These are phyloP conservation scores for Coprinellus micaceus DNA, from an alignment of 768 basidiomycete species.

Conservation along the genomic window DNA sequence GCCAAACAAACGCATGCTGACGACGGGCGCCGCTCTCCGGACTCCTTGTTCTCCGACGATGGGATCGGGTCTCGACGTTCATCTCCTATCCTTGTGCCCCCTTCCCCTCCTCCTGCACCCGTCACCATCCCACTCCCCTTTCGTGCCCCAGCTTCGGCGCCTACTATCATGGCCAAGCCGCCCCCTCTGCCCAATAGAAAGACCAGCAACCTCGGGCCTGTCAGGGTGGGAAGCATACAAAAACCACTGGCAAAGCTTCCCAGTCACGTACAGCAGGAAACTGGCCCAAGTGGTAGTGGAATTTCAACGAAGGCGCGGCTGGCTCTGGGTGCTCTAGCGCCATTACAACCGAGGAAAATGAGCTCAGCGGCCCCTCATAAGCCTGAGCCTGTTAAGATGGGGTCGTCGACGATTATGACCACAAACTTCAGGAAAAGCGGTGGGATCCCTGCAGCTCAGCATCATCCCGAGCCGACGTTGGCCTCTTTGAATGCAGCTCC, in stretches of 20 bases:
- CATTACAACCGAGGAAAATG: conserved; percentile 32
- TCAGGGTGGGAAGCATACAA: conserved; percentile 16
- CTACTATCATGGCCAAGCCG: conserved; percentile 4
- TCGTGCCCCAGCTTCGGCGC: not conserved
- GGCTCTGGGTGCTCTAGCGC: conserved; percentile 35
- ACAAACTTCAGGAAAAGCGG: not conserved
- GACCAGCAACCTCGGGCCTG: conserved; percentile 13
- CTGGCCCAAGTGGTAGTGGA: conserved; percentile 22
- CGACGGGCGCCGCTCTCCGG: not conserved
- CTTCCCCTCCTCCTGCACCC: not conserved
- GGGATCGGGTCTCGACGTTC: no score
- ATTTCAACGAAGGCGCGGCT: conserved; percentile 52
- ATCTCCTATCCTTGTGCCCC: no score
- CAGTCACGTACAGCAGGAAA: not conserved
- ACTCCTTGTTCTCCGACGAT: not conserved
- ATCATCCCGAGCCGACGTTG: conserved; percentile 16
- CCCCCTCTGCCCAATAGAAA: not conserved
- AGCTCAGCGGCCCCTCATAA: not conserved
- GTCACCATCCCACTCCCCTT: not conserved
- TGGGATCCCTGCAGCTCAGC: conserved; percentile 2
- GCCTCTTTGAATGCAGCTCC: conserved; percentile 18
- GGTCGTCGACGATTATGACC: conserved; percentile 5
- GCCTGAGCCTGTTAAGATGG: not conserved
- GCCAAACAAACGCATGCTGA: not conserved
- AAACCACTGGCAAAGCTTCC: conserved; percentile 7